phyloP scores from a whole-genome alignment of 1,284 basidiomycete genomes.

The Thelephora terrestris region DNA sequence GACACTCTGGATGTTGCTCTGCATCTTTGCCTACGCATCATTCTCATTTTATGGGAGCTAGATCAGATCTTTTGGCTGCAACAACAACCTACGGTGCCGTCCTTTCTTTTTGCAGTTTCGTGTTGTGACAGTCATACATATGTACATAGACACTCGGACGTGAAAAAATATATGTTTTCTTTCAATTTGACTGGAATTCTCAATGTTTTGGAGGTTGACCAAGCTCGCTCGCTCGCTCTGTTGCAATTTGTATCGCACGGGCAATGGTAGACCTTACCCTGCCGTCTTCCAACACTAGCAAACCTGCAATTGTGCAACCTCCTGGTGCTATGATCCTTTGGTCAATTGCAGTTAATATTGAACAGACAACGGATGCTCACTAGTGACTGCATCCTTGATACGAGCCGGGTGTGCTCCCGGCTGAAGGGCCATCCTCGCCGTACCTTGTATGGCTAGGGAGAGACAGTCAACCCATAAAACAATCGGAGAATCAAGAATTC shows the following conservation, averaged over 20 bases:
- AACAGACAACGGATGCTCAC: conserved; percentile 36
- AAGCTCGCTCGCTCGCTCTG: conserved; percentile 76
- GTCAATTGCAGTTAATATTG: not conserved
- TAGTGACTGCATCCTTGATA: conserved; percentile 96
- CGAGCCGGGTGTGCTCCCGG: conserved; percentile 88
- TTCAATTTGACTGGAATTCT: not conserved
- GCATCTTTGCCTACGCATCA: conserved; percentile 43
- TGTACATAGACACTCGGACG: conserved; percentile 6
- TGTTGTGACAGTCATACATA: not conserved
- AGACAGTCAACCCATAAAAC: conserved; percentile 5
- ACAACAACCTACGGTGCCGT: conserved; percentile 9
- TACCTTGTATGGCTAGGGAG: conserved; percentile 81
- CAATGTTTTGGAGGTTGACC: conserved; percentile 33
- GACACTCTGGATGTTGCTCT: conserved; percentile 82
- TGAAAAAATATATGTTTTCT: conserved; percentile 6
- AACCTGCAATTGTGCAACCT: conserved; percentile 96
- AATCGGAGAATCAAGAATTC: conserved; percentile 6
- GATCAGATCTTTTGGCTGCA: conserved; percentile 21
- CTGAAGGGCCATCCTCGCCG: conserved; percentile 92
- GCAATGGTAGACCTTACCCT: conserved; percentile 92
- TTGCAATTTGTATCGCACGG: conserved; percentile 89
- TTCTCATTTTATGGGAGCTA: conserved; percentile 88
- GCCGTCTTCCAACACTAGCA: conserved; percentile 93
- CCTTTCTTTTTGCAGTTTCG: not conserved
- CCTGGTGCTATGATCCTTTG: conserved; percentile 66